Conservation (phyloP, 371 early-diverging fungal genomes). For the Syncephalastrum racemosum region DNA sequence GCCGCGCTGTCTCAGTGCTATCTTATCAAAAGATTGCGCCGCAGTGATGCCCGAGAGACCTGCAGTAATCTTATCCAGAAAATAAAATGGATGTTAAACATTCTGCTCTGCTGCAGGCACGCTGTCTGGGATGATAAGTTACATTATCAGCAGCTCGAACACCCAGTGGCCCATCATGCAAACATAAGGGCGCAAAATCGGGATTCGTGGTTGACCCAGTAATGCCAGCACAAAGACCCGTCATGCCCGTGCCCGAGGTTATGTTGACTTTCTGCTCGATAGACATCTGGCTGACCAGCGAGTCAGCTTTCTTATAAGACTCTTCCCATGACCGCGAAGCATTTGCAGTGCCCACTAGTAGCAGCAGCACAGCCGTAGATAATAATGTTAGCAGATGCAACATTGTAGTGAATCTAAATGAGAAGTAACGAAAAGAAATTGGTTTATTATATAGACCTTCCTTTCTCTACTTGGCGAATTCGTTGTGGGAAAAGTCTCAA, state of each 20-base stretch:
- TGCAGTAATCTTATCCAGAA: slow-evolving; percentile 34
- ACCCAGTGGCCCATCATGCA: slow-evolving; percentile 54
- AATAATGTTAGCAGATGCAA: too few relatives aligned
- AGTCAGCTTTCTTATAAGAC: slow-evolving; percentile 12
- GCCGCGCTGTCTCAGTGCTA: slow-evolving; percentile 47
- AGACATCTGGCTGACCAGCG: slow-evolving; percentile 4
- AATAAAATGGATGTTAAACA: slow-evolving; percentile 22
- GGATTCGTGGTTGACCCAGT: slow-evolving; percentile 31
- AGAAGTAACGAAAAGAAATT: too few relatives aligned
- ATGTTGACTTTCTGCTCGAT: slow-evolving; percentile 23
- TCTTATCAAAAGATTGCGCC: slow-evolving; percentile 54
- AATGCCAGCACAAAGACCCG: slow-evolving; percentile 50
- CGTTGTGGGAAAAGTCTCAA: too few relatives aligned
- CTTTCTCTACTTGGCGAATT: too few relatives aligned
- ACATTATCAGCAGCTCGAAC: slow-evolving; percentile 40
- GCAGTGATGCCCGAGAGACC: slow-evolving; percentile 54
- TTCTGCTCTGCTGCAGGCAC: too few relatives aligned
- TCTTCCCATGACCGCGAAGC: slow-evolving; percentile 10
- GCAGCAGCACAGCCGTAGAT: too few relatives aligned
- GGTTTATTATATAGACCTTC: too few relatives aligned
- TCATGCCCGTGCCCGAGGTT: slow-evolving; percentile 19
- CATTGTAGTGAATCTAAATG: too few relatives aligned
- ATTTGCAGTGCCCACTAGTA: too few relatives aligned
- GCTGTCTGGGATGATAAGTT: neutral
- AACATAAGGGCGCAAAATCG: slow-evolving; percentile 57